Conservation (phyloP, 2,329 filamentous ascomycete species). For the Amylocarpus encephaloides region DNA sequence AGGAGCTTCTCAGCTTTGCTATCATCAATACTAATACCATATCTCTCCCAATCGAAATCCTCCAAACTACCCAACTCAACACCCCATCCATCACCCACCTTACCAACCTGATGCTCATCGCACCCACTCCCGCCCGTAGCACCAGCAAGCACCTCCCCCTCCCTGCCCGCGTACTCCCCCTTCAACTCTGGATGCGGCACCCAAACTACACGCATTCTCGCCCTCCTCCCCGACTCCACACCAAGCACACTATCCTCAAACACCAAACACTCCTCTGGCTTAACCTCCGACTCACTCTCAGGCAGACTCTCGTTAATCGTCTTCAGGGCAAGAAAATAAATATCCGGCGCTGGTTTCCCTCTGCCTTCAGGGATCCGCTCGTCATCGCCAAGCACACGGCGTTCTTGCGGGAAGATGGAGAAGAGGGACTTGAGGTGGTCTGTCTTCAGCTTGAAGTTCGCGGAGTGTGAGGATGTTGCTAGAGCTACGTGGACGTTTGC, state of each 20-base stretch:
- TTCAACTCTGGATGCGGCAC: constrained; percentile 75
- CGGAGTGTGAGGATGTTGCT: constrained; percentile 60
- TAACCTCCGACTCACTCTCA: constrained; percentile 57
- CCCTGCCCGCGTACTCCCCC: constrained; percentile 67
- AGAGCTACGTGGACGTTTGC: constrained; percentile 65
- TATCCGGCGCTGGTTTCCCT: constrained; percentile 94
- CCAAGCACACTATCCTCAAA: constrained; percentile 95
- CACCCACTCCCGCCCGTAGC: constrained; percentile 42
- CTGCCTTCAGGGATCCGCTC: constrained; percentile 65
- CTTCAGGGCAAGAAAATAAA: constrained; percentile 80
- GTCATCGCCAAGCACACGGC: constrained; percentile 82
- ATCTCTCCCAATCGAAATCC: no score
- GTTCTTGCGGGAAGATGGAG: constrained; percentile 58
- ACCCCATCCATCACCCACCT: constrained; percentile 55
- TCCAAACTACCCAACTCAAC: neutral
- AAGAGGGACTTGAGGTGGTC: constrained; percentile 52
- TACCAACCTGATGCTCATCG: constrained; percentile 54
- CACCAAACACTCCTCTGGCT: constrained; percentile 82
- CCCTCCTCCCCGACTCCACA: constrained; percentile 81
- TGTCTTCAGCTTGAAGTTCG: constrained; percentile 34
- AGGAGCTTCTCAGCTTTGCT: no score
- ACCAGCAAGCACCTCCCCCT: constrained; percentile 78
- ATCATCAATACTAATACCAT: no score
- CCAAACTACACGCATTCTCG: constrained; percentile 94
- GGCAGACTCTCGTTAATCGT: constrained; percentile 72